These are phyloP conservation scores for Podospora comata DNA, from an alignment of 495 filamentous ascomycete genomes.

Conservation along the genomic window DNA sequence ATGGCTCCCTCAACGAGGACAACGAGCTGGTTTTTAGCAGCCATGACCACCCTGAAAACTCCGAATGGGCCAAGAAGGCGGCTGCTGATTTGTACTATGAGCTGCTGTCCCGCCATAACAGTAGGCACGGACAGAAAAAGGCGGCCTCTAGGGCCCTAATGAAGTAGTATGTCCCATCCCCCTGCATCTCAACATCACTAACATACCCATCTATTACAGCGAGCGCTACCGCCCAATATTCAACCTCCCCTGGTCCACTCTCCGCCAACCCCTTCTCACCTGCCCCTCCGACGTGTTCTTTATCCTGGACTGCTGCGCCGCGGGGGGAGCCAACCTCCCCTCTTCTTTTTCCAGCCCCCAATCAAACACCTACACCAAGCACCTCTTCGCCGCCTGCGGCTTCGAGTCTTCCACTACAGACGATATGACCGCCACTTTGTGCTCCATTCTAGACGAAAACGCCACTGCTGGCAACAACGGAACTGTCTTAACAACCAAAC, in stretches of 20 bases:
- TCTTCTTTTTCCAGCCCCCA: conserved; percentile 18
- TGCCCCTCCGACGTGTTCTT: conserved; percentile 32
- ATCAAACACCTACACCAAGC: conserved; percentile 32
- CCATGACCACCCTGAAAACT: conserved; percentile 33
- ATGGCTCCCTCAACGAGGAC: conserved; percentile 31
- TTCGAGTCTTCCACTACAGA: conserved; percentile 34
- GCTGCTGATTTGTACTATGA: conserved; percentile 36
- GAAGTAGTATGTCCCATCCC: conserved; percentile 31
- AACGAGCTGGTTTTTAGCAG: conserved; percentile 40
- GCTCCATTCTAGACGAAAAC: conserved; percentile 31
- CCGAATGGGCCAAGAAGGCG: conserved; percentile 29
- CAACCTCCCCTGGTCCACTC: conserved; percentile 28
- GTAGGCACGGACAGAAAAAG: conserved; percentile 16
- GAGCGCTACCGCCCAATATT: conserved; percentile 35
- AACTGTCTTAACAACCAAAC: conserved; percentile 28
- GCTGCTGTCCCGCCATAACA: conserved; percentile 19
- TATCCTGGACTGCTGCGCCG: conserved; percentile 38
- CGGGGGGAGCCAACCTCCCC: conserved; percentile 30
- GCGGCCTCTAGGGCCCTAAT: conserved; percentile 20
- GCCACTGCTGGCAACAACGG: background rate
- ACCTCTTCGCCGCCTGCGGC: conserved; percentile 36
- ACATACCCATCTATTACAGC: conserved; percentile 11
- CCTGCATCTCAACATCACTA: background rate
- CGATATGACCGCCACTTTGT: conserved; percentile 37
- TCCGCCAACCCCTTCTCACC: conserved; percentile 29